Evolutionary conservation across 192 early-diverging fungal species (phyloP), one percentile per base, ranked within the genome.

Genomic region (Pilaira anomala): DNA sequence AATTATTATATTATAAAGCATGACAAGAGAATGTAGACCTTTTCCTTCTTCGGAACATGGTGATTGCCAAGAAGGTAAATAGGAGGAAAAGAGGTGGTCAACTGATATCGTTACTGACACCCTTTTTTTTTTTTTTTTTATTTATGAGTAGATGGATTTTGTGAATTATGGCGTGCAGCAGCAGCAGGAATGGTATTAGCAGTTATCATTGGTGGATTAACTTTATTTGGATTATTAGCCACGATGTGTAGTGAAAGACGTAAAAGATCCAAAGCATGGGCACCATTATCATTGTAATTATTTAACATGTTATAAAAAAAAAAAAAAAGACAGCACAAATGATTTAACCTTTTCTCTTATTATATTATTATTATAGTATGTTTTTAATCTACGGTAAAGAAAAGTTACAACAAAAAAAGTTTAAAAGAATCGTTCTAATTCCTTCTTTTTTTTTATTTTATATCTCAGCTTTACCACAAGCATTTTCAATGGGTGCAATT

Each of bases 31-130:
- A 14, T 73, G 71, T 46, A 65, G 71, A 55, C 51, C 62, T 7
- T 73, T 66, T 62, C 71, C 71, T n/a, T 63, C 61, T 48, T 46
- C 19, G 40, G 61, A 73, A 22, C 16, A 62, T 12, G 51, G 51
- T 11, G 71, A 67, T 48, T 73, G 71, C 41, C 49, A 46, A 16
- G 65, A 73, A 73, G 64, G 71, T 73, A 67, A 67, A 29, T 53
- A 25, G 18, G 7, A 2, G 21, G 11, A 6, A 33, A 11, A 44
- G 18, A 21, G 2, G n/a, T 52, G 2, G n/a, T 52, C 19, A 41
- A 46, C 21, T 9, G n/a, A 62, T 36, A 42, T 8, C 22, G 8
- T 54, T 29, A 48, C 18, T 7, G 36, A 36, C 46, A n/a, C n/a
- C n/a, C n/a, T n/a, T n/a, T n/a, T n/a, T n/a, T n/a, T n/a, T 53